Base-by-base conservation (phyloP, 2,329 filamentous ascomycete genomes). In the Microdochium bolleyi region DNA sequence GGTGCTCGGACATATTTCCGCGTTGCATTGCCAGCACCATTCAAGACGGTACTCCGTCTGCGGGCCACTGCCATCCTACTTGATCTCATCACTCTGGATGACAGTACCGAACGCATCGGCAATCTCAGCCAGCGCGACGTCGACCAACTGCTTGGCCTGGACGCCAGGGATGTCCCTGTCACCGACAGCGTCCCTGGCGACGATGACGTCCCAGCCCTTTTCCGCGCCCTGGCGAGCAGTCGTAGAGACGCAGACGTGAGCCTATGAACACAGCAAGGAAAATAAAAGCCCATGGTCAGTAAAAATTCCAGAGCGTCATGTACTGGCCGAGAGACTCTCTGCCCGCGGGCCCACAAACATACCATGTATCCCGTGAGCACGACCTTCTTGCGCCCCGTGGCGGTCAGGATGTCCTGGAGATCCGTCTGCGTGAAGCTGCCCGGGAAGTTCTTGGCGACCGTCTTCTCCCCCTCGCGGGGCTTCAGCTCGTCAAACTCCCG, bases 91-190 rank as follows among this genome's bases (percentile, higher is more conserved):
- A 11, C 27, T 66, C 55, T 64, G 55, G n/a, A 86, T 69, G 7
- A 87, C 70, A 0, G 81, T 86, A 1, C 73, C 84, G 65, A 87
- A 85, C 1, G 73, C 77, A 73, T 88, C 84, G 0, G 61, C 80
- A 62, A 88, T 67, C 66, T 87, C 84, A 5, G 73, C 71, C 58
- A 88, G 65, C 2, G 72, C 73, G 55, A 78, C 74, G 64, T 67
- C 63, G 1, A 69, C 66, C 22, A 86, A 61, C 52, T 83, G 75
- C 11, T 75, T 73, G 0, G 78, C 83, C 5, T 71, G 69, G 0
- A 76, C 78, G 1, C 83, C 83, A 1, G 84, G 84, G 48, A 88
- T 85, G 62, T 87, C 75, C 9, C 85, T 67, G 64, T 87, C 84
- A 0, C 85, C 84, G 37, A 88, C 77, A 0, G 74, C 83, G 62